Evolutionary conservation across 2,329 filamentous ascomycete genomes (phyloP), one percentile per base, ranked within the genome.

Genomic region (Curvularia verruculosa): DNA sequence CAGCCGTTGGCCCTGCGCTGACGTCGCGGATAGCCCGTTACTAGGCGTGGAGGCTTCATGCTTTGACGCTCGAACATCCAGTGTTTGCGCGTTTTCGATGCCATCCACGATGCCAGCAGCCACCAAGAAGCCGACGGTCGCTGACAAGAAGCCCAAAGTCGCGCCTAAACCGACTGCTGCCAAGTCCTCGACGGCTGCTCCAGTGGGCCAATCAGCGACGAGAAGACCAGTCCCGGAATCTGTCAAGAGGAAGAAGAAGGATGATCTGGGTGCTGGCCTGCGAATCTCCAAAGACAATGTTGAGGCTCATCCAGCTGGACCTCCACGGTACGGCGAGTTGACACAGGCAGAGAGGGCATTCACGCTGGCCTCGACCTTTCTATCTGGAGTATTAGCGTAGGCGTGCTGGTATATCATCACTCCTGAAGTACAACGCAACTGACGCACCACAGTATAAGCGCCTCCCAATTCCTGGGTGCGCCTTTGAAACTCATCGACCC

Each of bases 401-500:
- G 76, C 60, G 60, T 21, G 28, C 19, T 48, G 12, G 15, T 36
- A 36, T 9, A 19, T 9, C 28, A 1, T 28, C 29, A 5, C 36
- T 12, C 7, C 19, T 10, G 6, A 26, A 18, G 21, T 44, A 21
- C 10, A 44, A 9, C 23, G 21, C 36, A 51, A 66, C 72, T 58
- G 68, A 63, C 34, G 36, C 45, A 45, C 28, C 40, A 54, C 59
- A 80, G 78, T 29, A 83, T 83, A 68, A 84, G 85, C 66, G 74
- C 85, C 18, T 91, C 91, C 6, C 91, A 96, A 70, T 82, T 92
- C 60, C 79, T 96, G 56, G 92, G 92, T 31, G 78, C 85, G 0
- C 91, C 91, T 2, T 77, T 96, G 46, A 95, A 95, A 73, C 83
- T 87, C 59, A 80, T 92, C 69, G 89, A 92, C 73, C 86, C 86